Evolutionary conservation across 202 grass and related monocot genomes (phyloP).

Genomic region (Schoenoplectus tabernaemontani): DNA sequence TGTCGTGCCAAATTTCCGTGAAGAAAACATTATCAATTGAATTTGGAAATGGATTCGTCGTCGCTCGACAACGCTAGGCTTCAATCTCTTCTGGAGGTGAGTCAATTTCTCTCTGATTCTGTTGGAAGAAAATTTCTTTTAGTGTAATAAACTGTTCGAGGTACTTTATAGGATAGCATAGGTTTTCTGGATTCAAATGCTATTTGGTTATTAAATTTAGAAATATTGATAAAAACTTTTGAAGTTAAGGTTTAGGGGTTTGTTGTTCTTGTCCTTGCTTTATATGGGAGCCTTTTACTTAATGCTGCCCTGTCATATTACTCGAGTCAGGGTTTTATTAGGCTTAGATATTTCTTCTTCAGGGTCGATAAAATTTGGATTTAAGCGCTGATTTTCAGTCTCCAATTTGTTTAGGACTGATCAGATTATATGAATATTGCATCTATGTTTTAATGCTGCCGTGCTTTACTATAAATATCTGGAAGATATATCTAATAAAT

Average conservation of each 20-base stretch:
- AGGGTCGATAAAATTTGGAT: neutral
- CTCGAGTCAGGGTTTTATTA: neutral
- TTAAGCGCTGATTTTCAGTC: neutral
- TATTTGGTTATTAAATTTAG: neutral
- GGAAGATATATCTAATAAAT: neutral
- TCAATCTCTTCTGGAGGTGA: conserved; percentile 42
- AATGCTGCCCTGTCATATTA: neutral
- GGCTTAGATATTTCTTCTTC: neutral
- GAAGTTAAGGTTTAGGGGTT: neutral
- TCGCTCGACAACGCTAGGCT: conserved; percentile 31
- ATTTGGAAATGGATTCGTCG: conserved; percentile 42
- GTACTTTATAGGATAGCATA: neutral
- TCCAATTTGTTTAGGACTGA: neutral
- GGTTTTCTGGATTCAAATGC: neutral
- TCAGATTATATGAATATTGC: neutral
- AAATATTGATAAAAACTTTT: neutral
- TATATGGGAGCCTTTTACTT: neutral
- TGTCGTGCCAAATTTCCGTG: neutral
- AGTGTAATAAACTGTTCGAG: neutral
- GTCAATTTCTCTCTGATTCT: neutral
- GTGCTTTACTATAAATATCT: neutral
- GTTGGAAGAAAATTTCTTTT: neutral
- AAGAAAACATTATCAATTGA: neutral
- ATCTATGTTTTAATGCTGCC: neutral
- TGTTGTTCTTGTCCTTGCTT: neutral